phyloP scores from a whole-genome alignment of 768 basidiomycete genomes.

The Amanita molliuscula region DNA sequence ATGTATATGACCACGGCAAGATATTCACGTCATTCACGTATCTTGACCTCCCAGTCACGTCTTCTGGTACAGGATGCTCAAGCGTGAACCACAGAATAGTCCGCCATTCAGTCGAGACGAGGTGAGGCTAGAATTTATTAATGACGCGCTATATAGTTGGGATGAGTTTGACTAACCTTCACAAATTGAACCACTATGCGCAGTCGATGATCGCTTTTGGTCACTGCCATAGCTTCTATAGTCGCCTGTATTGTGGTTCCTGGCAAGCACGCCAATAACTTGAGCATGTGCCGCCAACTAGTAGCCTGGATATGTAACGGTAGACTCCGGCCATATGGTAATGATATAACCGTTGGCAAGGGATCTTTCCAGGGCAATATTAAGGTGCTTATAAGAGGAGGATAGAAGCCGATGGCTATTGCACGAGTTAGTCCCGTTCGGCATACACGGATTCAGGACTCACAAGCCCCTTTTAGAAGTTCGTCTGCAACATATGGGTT shows the following conservation, averaged over 20 bases:
- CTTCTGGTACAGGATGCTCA: slow-evolving; percentile 51
- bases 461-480: slow-evolving; percentile 52
- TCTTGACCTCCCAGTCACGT: slow-evolving; percentile 31
- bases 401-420: slow-evolving; percentile 58
- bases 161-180: slow-evolving; percentile 35
- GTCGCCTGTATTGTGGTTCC: slow-evolving; percentile 64
- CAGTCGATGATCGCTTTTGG: slow-evolving; percentile 46
- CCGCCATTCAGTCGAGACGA: slow-evolving; percentile 53
- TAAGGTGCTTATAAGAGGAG: slow-evolving; percentile 41
- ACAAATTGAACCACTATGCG: slow-evolving; percentile 75
- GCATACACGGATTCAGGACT: slow-evolving; percentile 20
- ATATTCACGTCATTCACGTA: slow-evolving; percentile 52
- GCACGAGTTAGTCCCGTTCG: slow-evolving; percentile 4
- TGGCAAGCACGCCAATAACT: slow-evolving; percentile 64
- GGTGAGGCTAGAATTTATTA: slow-evolving; percentile 41
- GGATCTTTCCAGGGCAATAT: slow-evolving; percentile 36
- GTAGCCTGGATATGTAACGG: slow-evolving; percentile 66
- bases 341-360: slow-evolving; percentile 65
- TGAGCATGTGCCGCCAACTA: slow-evolving; percentile 65
- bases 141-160: background rate
- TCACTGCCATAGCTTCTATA: slow-evolving; percentile 49
- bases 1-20: slow-evolving; percentile 64
- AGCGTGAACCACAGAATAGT: slow-evolving; percentile 71
- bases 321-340: slow-evolving; percentile 59
- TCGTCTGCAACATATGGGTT: slow-evolving; percentile 42